Percentiles rank a stretch among this genome's conserved stretches.
These are phyloP conservation scores for Akanthomyces dipterigenus DNA, from an alignment of 2,329 filamentous ascomycete genomes.

Conservation along the genomic window DNA sequence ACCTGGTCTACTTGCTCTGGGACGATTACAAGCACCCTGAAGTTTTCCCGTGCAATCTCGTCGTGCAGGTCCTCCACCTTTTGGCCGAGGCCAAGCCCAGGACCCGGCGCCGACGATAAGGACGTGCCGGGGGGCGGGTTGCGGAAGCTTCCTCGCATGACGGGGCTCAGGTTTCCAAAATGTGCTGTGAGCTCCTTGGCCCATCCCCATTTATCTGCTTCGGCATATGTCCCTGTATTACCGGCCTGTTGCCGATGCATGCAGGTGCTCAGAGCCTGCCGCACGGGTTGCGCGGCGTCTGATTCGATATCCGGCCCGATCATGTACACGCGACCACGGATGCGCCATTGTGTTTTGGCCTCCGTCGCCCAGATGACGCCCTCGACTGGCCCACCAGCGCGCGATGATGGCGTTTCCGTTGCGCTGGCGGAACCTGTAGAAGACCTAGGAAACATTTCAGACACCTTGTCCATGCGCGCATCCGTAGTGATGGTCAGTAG, in stretches of 20 bases:
- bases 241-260: constrained; percentile 44
- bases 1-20: constrained; percentile 71
- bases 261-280: constrained; percentile 50
- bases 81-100: constrained; percentile 45
- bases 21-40: constrained; percentile 74
- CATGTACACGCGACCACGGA: constrained; percentile 70
- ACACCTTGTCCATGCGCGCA: constrained; percentile 75
- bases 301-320: constrained; percentile 62
- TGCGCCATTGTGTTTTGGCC: constrained; percentile 72
- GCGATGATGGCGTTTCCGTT: constrained; percentile 29
- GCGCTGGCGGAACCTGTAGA: background rate
- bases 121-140: constrained; percentile 63
- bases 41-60: constrained; percentile 62
- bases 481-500: constrained; percentile 82
- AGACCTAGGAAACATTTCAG: constrained; percentile 55
- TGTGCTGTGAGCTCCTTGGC: constrained; percentile 71
- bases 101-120: constrained; percentile 41
- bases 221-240: constrained; percentile 2
- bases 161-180: constrained; percentile 82
- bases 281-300: constrained; percentile 38
- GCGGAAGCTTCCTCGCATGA: constrained; percentile 71
- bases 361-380: constrained; percentile 75
- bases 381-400: constrained; percentile 68
- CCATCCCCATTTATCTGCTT: constrained; percentile 61
- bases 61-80: constrained; percentile 68